Evolutionary conservation across 2,329 filamentous ascomycete species (phyloP).

Genomic region (Teratosphaeria epicoccoides): DNA sequence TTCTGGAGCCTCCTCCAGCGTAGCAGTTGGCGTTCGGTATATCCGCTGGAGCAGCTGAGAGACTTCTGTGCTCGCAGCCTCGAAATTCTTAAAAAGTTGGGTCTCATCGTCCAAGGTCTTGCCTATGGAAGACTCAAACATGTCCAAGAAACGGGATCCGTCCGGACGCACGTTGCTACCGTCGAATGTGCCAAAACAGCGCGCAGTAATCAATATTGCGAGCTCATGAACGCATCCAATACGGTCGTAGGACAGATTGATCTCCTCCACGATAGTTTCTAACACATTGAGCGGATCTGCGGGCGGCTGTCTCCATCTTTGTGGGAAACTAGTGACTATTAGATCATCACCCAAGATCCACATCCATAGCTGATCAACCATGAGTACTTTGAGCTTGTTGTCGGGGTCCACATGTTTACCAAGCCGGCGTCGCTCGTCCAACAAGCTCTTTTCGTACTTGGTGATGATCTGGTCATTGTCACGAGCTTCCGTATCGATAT

Average conservation of each 20-base stretch:
- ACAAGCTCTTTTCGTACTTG: conserved; percentile 33
- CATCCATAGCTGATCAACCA: conserved; percentile 61
- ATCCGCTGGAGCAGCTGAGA: conserved; percentile 24
- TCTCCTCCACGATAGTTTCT: conserved; percentile 53
- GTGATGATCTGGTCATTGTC: conserved; percentile 57
- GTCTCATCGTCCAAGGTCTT: conserved; percentile 29
- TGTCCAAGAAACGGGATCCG: conserved; percentile 55
- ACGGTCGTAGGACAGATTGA: conserved; percentile 50
- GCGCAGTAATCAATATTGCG: conserved; percentile 45
- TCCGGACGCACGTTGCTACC: conserved; percentile 46
- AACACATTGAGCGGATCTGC: conserved; percentile 54
- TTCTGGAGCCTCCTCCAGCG: neutral
- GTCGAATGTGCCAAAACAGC: conserved; percentile 38
- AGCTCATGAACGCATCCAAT: conserved; percentile 44
- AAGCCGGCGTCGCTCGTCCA: conserved; percentile 21
- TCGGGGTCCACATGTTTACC: conserved; percentile 21
- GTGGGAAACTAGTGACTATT: conserved; percentile 50
- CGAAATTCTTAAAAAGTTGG: conserved; percentile 50
- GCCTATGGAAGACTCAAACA: conserved; percentile 56
- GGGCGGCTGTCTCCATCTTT: conserved; percentile 49
- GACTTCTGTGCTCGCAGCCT: conserved; percentile 47
- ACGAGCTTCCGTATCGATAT: conserved; percentile 49
- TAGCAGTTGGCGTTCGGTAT: conserved; percentile 35
- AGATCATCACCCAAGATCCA: conserved; percentile 50
- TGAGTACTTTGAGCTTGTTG: conserved; percentile 48